Base-by-base conservation (phyloP, 768 basidiomycete genomes). In the Termitomyces sp. region DNA sequence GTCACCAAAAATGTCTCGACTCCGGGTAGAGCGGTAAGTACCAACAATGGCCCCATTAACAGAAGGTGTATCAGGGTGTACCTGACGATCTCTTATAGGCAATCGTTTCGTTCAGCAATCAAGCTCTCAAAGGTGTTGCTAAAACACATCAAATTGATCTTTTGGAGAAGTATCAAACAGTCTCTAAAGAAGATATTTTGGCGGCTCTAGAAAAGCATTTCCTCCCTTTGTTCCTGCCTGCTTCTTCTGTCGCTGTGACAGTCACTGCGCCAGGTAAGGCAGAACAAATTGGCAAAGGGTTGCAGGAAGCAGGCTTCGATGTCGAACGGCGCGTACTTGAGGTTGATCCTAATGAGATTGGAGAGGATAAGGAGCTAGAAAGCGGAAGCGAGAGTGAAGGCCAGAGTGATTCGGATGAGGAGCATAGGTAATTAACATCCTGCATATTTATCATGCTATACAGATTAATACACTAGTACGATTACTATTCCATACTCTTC, bases 1-100 rank as follows among this genome's bases (percentile, higher is more conserved):
- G 88, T 95, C 10, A 85, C 95, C 0, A 85, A 85, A 67, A 79
- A 81, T 45, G 90, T 96, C 22, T 88, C 94, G 20, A 96, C 93
- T 4, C 85, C 91, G 30, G 83, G 84, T n/a, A 83, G 88, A 64
- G 96, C 96, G 43, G 95, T 95, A 72, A 70, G 88, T 74, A 34
- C 24, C 39, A 37, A 42, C 0, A 32, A 34, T 14, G 43, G 3
- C 14, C n/a, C 9, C 10, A 46, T 26, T 47, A 20, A 16, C 13
- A 13, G 36, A 26, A 22, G 18, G 37, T 24, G 47, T 26, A 53
- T 32, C 47, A 26, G 20, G 18, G 37, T 24, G 47, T 26, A 53
- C 33, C 47, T 59, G 37, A 57, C 6, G 16, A 54, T 57, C 20
- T 60, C 54, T 5, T 48, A 4, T 64, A 94, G 93, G 93, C 94